Conservation (phyloP, 805 yeast genomes). For the Barnettozyma sp. region DNA sequence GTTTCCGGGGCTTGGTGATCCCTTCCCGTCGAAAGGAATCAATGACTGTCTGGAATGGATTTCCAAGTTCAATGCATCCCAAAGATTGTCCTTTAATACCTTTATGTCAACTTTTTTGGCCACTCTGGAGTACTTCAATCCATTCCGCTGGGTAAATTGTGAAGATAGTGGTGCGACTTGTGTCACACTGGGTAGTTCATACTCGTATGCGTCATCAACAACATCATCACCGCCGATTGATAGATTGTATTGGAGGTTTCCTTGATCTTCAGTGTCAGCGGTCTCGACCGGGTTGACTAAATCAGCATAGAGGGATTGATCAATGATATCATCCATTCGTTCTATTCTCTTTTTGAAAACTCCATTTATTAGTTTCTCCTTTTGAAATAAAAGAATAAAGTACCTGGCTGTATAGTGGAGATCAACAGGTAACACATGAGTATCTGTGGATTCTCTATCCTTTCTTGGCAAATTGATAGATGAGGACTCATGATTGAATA, state of each 20-base stretch:
- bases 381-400: constrained; percentile 60
- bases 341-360: constrained; percentile 22
- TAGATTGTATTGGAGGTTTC: constrained; percentile 19
- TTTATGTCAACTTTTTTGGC: constrained; percentile 78
- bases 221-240: constrained; percentile 27
- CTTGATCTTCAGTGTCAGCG: constrained; percentile 31
- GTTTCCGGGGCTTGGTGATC: no score
- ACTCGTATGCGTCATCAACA: constrained; percentile 23
- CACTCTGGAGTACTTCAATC: constrained; percentile 55
- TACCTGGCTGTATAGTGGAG: constrained; percentile 62
- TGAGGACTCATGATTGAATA: constrained; percentile 30
- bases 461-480: constrained; percentile 34
- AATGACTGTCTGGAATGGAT: constrained; percentile 10
- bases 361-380: constrained; percentile 46
- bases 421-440: constrained; percentile 64
- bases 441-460: constrained; percentile 35
- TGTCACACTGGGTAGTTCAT: constrained; percentile 22
- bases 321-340: constrained; percentile 35
- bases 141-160: constrained; percentile 22
- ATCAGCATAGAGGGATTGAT: constrained; percentile 65
- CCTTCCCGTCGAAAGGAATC: no score
- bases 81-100: constrained; percentile 66
- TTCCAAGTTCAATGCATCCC: constrained; percentile 46
- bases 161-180: constrained; percentile 19
- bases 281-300: constrained; percentile 32